Evolutionary conservation across 2,329 filamentous ascomycete species (phyloP), one percentile per base, ranked within the genome.

Genomic region (Cryphonectria nitschkei): DNA sequence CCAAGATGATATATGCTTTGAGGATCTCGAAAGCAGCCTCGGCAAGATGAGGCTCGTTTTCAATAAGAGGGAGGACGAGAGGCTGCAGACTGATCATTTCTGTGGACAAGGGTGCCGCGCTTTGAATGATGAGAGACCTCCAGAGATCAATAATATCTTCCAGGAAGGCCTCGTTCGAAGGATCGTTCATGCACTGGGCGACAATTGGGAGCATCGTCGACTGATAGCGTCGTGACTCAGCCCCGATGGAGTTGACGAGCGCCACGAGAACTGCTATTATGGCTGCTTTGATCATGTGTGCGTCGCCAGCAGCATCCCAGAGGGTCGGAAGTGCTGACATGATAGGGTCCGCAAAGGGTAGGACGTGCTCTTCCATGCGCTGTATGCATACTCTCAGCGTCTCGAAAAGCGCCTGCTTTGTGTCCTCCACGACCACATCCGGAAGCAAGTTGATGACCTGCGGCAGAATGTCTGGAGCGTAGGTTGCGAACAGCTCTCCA

Each of bases 81-180:
- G 88, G 86, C 2, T 89, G 85, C 50, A 95, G 84, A 3, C 84
- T 82, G 4, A 92, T 79, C n/a, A 95, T 81, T 19, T 90, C 88
- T 0, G 85, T 81, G 0, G 89, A 85, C 3, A 90, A 82, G 0
- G 92, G 90, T 16, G 88, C 82, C 9, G 86, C 85, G 70, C 90
- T 90, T 76, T 93, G 89, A 73, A 85, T 84, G 52, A 95, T 80
- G 14, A 98, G 89, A 1, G 92, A 89, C 46, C 88, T 86, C 95
- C 95, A 98, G 3, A 99, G 87, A 69, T 98, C 95, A 19, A 98
- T 84, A 79, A 99, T 96, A 73, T 98, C 96, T 16, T 97, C 89
- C 14, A 99, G 88, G 76, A 97, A 96, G 1, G 94, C 94, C 76
- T 92, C 92, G 62, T 89, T 86, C 19, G 66, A 67, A 16, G 66